Base-by-base conservation (phyloP, 805 yeast species). In the Barnettozyma botsteinii region DNA sequence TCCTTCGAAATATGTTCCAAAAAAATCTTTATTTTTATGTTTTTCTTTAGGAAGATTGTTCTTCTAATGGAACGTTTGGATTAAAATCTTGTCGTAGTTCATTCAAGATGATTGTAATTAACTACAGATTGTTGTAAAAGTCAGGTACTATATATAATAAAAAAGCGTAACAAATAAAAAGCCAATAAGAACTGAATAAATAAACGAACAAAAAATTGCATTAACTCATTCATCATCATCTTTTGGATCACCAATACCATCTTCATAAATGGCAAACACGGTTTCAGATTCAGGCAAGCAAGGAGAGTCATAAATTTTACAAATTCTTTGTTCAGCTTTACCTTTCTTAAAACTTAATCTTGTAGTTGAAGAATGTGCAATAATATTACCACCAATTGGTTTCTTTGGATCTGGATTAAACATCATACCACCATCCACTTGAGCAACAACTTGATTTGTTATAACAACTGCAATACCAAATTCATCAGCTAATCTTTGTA, bases 301-400 rank as follows among this genome's bases (percentile, higher is more conserved):
- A 4, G 98, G 98, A 45, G 96, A 86, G 60, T 93, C 98, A 52
- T 86, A 88, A 34, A 93, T 85, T 62, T 87, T 88, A 67, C 98
- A 93, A 20, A 86, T 80, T 70, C 98, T 81, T 56, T 85, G 89
- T 51, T 87, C 94, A 14, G 84, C 97, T 54, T 81, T 78, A 38
- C 96, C 96, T 65, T 93, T 93, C 57, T 82, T 84, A 61, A 93
- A 80, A 40, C 85, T 83, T 43, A 93, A 72, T 55, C 98, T 75
- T 3, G 98, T 93, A 6, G 98, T 91, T 3, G 97, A 88, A 15
- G 95, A 81, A 61, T 93, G 98, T 1, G 98, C 98, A 60, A 93
- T 82, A 52, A 93, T 93, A 57, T 93, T 91, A 53, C 98, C 98
- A 46, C 98, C 98, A 51, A 93, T 91, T 14, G 98, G 98, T 61